Evolutionary conservation across 352 stramenopile species (phyloP).

Genomic region (Phytophthora europaea): DNA sequence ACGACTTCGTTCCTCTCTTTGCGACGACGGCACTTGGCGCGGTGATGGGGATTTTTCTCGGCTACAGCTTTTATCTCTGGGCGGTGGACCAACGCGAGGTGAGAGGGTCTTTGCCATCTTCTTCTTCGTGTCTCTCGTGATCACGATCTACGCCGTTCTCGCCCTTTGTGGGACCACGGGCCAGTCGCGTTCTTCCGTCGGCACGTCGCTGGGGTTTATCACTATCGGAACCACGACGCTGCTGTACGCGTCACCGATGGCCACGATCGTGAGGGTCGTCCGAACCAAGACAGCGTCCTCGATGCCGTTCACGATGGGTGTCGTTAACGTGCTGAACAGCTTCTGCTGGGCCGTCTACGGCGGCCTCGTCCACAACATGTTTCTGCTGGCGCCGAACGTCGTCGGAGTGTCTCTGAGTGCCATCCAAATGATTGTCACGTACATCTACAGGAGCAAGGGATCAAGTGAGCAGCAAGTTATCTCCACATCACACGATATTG

Average conservation of each 20-base stretch:
- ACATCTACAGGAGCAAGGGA: slow-evolving; percentile 19
- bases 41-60: slow-evolving; percentile 19
- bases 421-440: slow-evolving; percentile 21
- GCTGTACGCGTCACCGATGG: slow-evolving; percentile 34
- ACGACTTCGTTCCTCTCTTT: slow-evolving; percentile 32
- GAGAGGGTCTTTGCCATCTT: slow-evolving; percentile 8
- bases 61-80: slow-evolving; percentile 29
- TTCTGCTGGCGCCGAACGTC: slow-evolving; percentile 46
- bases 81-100: slow-evolving; percentile 12
- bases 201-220: slow-evolving; percentile 47
- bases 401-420: slow-evolving; percentile 31
- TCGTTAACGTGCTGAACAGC: slow-evolving; percentile 52
- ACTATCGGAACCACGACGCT: slow-evolving; percentile 48
- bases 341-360: slow-evolving; percentile 52
- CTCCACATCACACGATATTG: neutral
- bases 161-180: slow-evolving; percentile 25
- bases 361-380: slow-evolving; percentile 34
- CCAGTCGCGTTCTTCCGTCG: slow-evolving; percentile 32
- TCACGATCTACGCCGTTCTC: slow-evolving; percentile 44
- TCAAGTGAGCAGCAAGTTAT: slow-evolving; percentile 18
- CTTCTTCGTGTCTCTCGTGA: slow-evolving; percentile 12
- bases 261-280: slow-evolving; percentile 46
- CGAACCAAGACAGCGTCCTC: slow-evolving; percentile 54
- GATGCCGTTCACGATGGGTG: slow-evolving; percentile 57
- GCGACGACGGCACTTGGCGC: slow-evolving; percentile 31